Base-by-base conservation (phyloP, 106 monocot genomes). In the Agapanthus africanus region DNA sequence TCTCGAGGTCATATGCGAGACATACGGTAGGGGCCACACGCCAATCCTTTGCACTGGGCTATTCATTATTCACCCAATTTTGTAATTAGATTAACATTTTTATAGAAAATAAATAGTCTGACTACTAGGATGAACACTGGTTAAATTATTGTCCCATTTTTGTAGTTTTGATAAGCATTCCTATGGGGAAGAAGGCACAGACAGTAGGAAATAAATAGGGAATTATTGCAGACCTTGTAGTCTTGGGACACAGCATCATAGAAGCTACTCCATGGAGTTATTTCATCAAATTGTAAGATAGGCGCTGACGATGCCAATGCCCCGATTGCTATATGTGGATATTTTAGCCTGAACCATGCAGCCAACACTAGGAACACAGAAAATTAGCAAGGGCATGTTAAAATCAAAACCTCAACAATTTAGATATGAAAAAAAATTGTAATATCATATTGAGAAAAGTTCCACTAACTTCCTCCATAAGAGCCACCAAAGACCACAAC, bases 271-370 rank as follows among this genome's bases (percentile, higher is more conserved):
- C 81, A 85, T 47, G 94, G 94, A 26, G 77, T 72, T 51, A 90
- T 94, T 49, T 83, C 31, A 57, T 97, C 97, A 76, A 97, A 89
- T 70, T 97, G 87, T 23, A 97, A 59, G 40, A 97, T 92, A 11
- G 97, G 97, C 11, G 97, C 84, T 22, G 97, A 97, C 37, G 97
- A 92, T 61, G 97, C 84, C 70, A 97, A 28, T 42, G 97, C 97
- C 13, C 97, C 97, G 77, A 85, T 80, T 50, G 92, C 67, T 14
- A 97, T 70, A 49, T 97, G 92, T 4, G 97, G 97, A 64, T 97
- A 97, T 54, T 97, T 97, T 30, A 97, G 69, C 49, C 97, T 88
- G 66, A 97, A 97, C 97, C 97, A 97, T 59, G 97, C 84, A 44
- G 97, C 91, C 72, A 97, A 67, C 97, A 97, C 97, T 95, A 63